Base-by-base conservation (phyloP, 257 asterid genomes). In the Echium plantagineum region DNA sequence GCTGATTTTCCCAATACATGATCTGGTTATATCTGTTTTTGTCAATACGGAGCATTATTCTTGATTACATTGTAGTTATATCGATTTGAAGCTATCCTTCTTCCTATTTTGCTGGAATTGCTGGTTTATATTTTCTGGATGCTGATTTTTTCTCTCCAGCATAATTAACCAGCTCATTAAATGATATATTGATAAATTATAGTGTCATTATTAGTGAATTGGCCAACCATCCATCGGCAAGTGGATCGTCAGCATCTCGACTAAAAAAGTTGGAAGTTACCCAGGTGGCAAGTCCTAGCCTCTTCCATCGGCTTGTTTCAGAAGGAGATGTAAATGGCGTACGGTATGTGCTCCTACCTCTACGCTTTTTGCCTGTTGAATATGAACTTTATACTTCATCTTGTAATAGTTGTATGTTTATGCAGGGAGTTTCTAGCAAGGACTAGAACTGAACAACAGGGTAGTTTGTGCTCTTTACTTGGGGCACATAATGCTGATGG, bases 401-500 rank as follows among this genome's bases (percentile, higher is more conserved):
- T 65, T 65, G 53, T 21, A 35, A 56, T 60, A 56, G 52, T 61
- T 10, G 52, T 65, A 61, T 62, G 55, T 67, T 67, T 63, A 53
- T 65, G 72, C 83, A 93, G 98, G 68, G 94, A 81, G 63, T 68
- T 93, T 72, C 90, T 93, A 55, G 77, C 71, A 12, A 89, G 74
- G 79, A 70, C 77, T 75, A 72, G 82, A 54, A 68, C 73, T 21
- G 80, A 86, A 61, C 78, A 78, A 38, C 68, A 71, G 61, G 66
- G 56, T 62, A 61, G 70, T 74, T 75, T 89, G 59, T 59, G 61
- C 61, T 74, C 84, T 66, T 70, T 93, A 51, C 76, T 93, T 67
- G 94, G 86, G 76, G 87, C 97, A 59, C 97, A 93, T 69, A 93
- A 86, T 76, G 74, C 87, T 15, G 98, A 93, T 61, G 98, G 98